Conservation (phyloP, 208 protist species). For the Leishmania lainsoni region DNA sequence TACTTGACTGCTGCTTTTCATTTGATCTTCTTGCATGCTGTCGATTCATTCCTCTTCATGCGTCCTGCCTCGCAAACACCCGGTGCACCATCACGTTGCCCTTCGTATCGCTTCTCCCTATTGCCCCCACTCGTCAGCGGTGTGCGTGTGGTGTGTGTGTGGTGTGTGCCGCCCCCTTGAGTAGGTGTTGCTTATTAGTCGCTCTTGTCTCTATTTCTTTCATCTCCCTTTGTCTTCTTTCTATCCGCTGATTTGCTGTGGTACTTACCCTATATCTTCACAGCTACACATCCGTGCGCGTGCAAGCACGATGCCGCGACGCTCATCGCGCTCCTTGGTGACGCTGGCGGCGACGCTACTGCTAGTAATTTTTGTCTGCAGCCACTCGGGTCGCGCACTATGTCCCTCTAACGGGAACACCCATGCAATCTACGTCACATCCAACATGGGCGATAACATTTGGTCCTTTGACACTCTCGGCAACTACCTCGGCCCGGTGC, state of each 20-base stretch:
- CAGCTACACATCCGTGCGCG: background rate
- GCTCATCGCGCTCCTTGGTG: background rate
- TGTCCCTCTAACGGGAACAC: constrained; percentile 91
- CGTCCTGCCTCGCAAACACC: background rate
- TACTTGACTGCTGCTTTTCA: background rate
- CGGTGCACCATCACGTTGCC: background rate
- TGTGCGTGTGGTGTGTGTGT: background rate
- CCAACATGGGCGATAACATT: constrained; percentile 90
- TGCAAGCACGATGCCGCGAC: background rate
- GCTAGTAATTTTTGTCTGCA: constrained; percentile 21
- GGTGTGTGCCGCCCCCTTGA: background rate
- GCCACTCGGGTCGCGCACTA: constrained; percentile 25
- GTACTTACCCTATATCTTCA: background rate
- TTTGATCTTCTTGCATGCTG: background rate
- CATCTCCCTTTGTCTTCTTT: background rate
- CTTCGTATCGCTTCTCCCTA: background rate
- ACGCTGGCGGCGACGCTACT: constrained; percentile 21
- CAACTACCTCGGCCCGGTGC: constrained; percentile 74
- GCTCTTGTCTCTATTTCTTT: background rate
- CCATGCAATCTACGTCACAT: constrained; percentile 83
- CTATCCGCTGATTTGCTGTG: background rate
- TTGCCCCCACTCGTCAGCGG: background rate
- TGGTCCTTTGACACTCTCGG: constrained; percentile 86
- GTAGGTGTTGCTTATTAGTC: background rate
- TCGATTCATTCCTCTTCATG: background rate